Evolutionary conservation across 495 filamentous ascomycete species (phyloP).

Genomic region (Cryomyces antarcticus): DNA sequence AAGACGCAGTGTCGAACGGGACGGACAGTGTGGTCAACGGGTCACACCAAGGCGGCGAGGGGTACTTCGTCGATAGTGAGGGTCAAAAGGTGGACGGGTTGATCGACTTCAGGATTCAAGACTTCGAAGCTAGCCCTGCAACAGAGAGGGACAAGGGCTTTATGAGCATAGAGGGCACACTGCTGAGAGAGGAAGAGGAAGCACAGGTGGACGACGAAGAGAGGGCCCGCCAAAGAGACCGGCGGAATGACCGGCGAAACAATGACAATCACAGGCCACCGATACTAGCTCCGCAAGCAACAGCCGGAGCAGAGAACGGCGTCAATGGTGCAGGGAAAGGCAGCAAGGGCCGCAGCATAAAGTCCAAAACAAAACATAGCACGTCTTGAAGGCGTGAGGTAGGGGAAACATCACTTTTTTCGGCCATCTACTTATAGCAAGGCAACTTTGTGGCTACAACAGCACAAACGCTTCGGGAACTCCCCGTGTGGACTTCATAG

Average conservation of each 20-base stretch:
- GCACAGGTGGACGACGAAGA: neutral
- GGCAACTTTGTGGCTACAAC: too few species aligned
- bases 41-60: constrained; percentile 20
- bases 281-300: too few species aligned
- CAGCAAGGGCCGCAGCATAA: too few species aligned
- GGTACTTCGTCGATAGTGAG: constrained; percentile 40
- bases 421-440: too few species aligned
- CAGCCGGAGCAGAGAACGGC: too few species aligned
- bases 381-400: too few species aligned
- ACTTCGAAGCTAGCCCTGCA: constrained; percentile 34
- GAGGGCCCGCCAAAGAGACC: neutral
- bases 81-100: constrained; percentile 40
- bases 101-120: constrained; percentile 39
- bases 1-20: constrained; percentile 6
- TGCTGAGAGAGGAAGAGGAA: constrained; percentile 21
- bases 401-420: too few species aligned
- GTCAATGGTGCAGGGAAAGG: too few species aligned
- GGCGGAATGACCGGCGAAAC: too few species aligned
- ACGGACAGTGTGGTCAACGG: constrained; percentile 1
- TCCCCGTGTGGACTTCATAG: neutral
- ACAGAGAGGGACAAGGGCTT: constrained; percentile 35
- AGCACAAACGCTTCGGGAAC: too few species aligned
- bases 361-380: too few species aligned
- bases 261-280: too few species aligned
- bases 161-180: constrained; percentile 48